Evolutionary conservation across 2,329 filamentous ascomycete genomes (phyloP), one percentile per base, ranked within the genome.

Genomic region (Neofusicoccum cordaticola): DNA sequence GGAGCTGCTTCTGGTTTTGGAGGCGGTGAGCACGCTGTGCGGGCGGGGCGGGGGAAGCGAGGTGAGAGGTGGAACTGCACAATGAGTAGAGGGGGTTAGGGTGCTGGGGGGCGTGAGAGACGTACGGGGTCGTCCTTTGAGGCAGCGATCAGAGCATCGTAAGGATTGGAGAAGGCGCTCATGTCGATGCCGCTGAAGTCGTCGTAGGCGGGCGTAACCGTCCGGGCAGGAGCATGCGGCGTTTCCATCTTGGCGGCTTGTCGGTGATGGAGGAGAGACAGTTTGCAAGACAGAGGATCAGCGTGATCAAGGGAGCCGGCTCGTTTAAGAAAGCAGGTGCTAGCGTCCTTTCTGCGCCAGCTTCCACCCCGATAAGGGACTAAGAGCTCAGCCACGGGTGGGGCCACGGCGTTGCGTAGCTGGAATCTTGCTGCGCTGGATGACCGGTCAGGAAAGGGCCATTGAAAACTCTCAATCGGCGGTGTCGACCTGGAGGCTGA

Each of bases 131-230:
- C 81, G 74, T 90, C 80, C 53, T 87, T 78, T 73, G 89, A 92
- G 9, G 85, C 84, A 47, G 84, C 76, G 65, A 96, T 90, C 66
- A 96, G 79, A 17, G 88, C 86, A 69, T 91, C 84, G 74, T 93
- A 95, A 0, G 91, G 92, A 69, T 95, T 96, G 72, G 86, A 84
- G 48, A 80, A 81, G 45, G 74, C 74, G 2, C 72, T 72, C 19
- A 50, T 19, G 37, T 72, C 73, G 22, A 77, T 69, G 17, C 77
- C 76, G 52, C 75, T 78, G 8, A 81, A 71, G 67, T 82, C 80
- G 67, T 76, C 73, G 52, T 65, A 65, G 39, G 44, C 51, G 19
- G 62, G 61, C 8, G 61, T 63, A 5, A 63, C 61, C 8, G 61
- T 63, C 19, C 56, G 35, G 15, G 56, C 56, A 48, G 56, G 56